phyloP scores from a whole-genome alignment of 139 green algal species.

The Tetradesmus obliquus region DNA sequence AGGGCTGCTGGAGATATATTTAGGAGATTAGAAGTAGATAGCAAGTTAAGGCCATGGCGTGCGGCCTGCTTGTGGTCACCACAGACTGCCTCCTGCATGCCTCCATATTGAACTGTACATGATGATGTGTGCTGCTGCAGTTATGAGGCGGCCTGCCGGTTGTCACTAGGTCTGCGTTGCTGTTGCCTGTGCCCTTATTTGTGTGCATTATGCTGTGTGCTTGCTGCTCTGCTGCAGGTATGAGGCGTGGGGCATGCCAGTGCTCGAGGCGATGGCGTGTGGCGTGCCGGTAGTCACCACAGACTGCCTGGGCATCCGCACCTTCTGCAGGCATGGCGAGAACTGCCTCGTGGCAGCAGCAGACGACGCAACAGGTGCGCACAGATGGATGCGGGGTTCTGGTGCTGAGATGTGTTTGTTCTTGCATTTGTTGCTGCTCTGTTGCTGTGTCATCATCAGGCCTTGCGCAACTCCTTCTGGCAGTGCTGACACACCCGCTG shows the following conservation, averaged over 20 bases:
- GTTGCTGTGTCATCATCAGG: conserved; percentile 8
- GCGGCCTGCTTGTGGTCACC: conserved; percentile 68
- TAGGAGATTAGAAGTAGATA: too few species aligned
- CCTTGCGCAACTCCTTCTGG: conserved; percentile 55
- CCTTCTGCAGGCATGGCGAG: conserved; percentile 62
- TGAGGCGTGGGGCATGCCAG: conserved; percentile 84
- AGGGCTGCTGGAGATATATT: neutral
- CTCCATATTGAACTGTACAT: too few species aligned
- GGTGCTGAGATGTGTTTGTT: neutral
- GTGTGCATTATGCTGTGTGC: neutral
- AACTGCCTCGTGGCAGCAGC: conserved; percentile 72
- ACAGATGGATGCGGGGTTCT: neutral
- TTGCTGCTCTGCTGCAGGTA: conserved; percentile 52
- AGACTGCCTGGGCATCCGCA: conserved; percentile 65
- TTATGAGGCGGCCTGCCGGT: neutral
- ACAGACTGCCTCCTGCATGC: conserved; percentile 54
- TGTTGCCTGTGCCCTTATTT: neutral
- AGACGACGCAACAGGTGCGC: conserved; percentile 47
- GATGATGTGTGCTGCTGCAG: neutral
- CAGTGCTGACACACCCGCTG: conserved; percentile 47
- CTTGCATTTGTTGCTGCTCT: neutral
- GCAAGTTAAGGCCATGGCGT: conserved; percentile 74
- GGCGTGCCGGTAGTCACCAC: conserved; percentile 73
- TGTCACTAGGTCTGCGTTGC: neutral
- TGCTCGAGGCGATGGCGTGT: conserved; percentile 80